Conservation (phyloP, 345 rosid genomes). For the Hibiscus tridactylites region DNA sequence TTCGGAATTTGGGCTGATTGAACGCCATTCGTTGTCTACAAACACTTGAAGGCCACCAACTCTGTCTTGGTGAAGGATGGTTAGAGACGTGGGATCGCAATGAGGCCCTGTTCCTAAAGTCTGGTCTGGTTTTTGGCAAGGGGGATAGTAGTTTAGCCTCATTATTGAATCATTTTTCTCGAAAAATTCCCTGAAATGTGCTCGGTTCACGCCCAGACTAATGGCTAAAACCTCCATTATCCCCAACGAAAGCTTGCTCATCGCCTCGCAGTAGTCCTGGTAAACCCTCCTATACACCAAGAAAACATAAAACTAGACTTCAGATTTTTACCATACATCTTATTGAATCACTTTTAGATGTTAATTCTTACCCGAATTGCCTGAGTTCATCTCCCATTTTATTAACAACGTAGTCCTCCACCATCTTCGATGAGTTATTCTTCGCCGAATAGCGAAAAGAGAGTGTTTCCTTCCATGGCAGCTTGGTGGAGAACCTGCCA, state of each 20-base stretch:
- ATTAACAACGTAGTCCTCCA: conserved; percentile 43
- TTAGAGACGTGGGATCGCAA: conserved; percentile 54
- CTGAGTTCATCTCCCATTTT: conserved; percentile 60
- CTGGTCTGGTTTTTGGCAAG: conserved; percentile 87
- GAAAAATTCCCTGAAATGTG: no score
- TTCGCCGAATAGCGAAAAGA: conserved; percentile 62
- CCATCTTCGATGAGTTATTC: conserved; percentile 27
- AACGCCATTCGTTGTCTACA: no score
- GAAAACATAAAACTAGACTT: no score
- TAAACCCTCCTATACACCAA: conserved; percentile 37
- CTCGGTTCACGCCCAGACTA: conserved; percentile 53
- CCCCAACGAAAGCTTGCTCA: conserved; percentile 76
- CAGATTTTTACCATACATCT: no score
- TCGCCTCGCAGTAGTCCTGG: conserved; percentile 28
- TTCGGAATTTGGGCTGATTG: no score
- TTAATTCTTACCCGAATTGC: conserved; percentile 48
- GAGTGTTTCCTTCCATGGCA: no score
- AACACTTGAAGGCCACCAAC: conserved; percentile 90
- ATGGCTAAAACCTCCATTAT: conserved; percentile 88
- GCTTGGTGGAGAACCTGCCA: no score
- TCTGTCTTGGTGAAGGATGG: conserved; percentile 92
- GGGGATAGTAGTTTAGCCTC: conserved; percentile 70
- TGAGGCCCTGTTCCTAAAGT: conserved; percentile 64
- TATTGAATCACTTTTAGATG: no score
- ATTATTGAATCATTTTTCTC: no score